Evolutionary conservation across 129 eudicot genomes (phyloP), one percentile per base, ranked within the genome.

Genomic region (Flaveria sonorensis): DNA sequence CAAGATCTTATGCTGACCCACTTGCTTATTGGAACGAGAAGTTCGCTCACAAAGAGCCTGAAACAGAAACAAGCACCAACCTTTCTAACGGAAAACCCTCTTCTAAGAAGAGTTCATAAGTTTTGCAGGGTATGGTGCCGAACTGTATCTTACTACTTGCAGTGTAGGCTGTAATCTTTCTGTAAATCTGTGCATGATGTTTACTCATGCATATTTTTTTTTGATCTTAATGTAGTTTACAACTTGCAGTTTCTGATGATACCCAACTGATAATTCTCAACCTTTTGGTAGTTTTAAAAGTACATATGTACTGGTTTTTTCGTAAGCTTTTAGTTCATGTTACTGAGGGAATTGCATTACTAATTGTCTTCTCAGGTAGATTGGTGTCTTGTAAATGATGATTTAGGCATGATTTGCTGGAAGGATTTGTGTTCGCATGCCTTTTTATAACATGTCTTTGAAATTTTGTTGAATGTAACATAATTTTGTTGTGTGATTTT

Each of bases 1-100:
- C 86, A 24, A 68, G 69, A 57, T 90, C 96, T 20, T 90, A 77
- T 59, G 88, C 84, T 24, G 89, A 88, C 70, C 91, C 93, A 3
- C 82, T 73, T 18, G 78, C 73, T 7, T 90, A 72, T 57, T 72
- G 80, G 72, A 79, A 87, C 48, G 72, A 64, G 65, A 83, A 73
- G 71, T 71, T 36, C 20, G 75, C 63, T 12, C 74, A 24, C 36
- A 52, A 71, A 72, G 63, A 61, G 71, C 26, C 81, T 52, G 48
- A 67, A 15, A 51, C 75, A 11, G 87, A 84, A 56, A 59, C 86
- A 50, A 52, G 88, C 16, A 23, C 82, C 50, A 79, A 71, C 53
- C 72, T 81, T 85, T 77, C 84, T 24, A 87, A 85, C 47, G 90
- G 86, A 79, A 87, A 83, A 43, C 84, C 81, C 51, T 77, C 81